phyloP scores from a whole-genome alignment of 1,284 basidiomycete species.

The Phaffia rhodozyma region DNA sequence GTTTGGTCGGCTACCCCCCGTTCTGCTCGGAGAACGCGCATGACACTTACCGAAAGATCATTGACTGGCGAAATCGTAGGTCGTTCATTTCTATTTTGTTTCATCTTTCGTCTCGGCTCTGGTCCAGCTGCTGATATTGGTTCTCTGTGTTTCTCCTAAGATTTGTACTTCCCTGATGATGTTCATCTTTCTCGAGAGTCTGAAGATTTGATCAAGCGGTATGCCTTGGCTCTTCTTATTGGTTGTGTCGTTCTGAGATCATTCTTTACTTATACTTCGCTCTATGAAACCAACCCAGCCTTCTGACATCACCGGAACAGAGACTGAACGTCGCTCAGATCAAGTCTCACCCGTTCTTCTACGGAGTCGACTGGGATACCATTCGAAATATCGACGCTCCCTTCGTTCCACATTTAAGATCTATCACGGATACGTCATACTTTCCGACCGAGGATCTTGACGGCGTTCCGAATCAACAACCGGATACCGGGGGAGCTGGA shows the following conservation, averaged over 20 bases:
- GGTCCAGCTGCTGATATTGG: not conserved
- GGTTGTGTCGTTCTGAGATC: not conserved
- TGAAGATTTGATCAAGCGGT: slow-evolving; percentile 77
- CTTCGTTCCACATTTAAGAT: slow-evolving; percentile 84
- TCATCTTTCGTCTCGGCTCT: not conserved
- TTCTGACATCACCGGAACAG: slow-evolving; percentile 74
- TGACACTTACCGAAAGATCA: slow-evolving; percentile 97
- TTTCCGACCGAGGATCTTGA: slow-evolving; percentile 95
- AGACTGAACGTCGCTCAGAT: slow-evolving; percentile 76
- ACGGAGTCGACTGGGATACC: slow-evolving; percentile 85
- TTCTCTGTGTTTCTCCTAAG: not conserved
- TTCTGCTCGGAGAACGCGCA: slow-evolving; percentile 97
- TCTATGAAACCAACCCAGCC: slow-evolving; percentile 27
- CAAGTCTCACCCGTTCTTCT: slow-evolving; percentile 92
- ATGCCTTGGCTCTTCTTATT: slow-evolving; percentile 16
- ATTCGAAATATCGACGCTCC: slow-evolving; percentile 90
- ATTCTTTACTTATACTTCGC: slow-evolving; percentile 5
- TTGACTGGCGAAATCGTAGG: slow-evolving; percentile 73
- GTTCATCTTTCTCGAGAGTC: slow-evolving; percentile 86
- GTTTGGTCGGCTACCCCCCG: slow-evolving; percentile 90
- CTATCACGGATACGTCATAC: slow-evolving; percentile 88
- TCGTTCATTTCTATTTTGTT: not conserved
- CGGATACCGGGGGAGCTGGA: slow-evolving; percentile 49
- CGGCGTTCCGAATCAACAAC: slow-evolving; percentile 56
- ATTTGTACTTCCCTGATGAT: slow-evolving; percentile 89